phyloP scores from a whole-genome alignment of 2,329 filamentous ascomycete genomes.

The Elsinoe perseae region DNA sequence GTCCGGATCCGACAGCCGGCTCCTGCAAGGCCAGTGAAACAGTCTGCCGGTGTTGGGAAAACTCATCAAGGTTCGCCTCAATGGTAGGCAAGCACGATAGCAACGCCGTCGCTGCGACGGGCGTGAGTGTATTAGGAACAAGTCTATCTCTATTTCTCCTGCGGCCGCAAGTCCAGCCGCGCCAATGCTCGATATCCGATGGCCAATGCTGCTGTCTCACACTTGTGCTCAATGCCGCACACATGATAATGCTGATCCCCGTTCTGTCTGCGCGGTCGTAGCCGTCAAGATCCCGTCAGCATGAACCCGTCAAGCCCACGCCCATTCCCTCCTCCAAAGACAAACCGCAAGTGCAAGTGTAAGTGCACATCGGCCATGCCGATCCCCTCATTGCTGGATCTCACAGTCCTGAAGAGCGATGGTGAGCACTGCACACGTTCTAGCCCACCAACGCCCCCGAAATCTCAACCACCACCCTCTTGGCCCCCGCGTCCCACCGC shows the following conservation, averaged over 20 bases:
- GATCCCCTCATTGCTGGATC: neutral
- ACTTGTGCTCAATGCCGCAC: neutral
- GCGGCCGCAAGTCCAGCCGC: neutral
- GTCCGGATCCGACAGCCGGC: neutral
- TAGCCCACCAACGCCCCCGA: slow-evolving; percentile 46
- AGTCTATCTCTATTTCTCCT: neutral
- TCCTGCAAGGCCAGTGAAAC: neutral
- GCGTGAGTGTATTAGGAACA: neutral
- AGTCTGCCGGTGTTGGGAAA: neutral
- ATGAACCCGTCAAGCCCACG: neutral
- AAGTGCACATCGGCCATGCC: neutral
- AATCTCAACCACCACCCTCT: slow-evolving; percentile 61
- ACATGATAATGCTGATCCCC: neutral
- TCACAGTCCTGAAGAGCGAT: too few species aligned
- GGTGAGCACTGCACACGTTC: neutral
- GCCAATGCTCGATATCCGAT: neutral
- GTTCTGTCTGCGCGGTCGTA: too few species aligned
- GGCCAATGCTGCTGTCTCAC: neutral
- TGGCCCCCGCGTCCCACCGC: slow-evolving; percentile 46
- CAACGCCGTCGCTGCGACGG: neutral
- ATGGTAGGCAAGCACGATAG: neutral
- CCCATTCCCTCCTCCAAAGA: too few species aligned
- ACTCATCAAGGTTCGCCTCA: neutral
- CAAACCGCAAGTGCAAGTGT: neutral
- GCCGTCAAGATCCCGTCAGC: too few species aligned